Conservation (phyloP, 2,329 filamentous ascomycete species). For the Stromatinia cepivora region DNA sequence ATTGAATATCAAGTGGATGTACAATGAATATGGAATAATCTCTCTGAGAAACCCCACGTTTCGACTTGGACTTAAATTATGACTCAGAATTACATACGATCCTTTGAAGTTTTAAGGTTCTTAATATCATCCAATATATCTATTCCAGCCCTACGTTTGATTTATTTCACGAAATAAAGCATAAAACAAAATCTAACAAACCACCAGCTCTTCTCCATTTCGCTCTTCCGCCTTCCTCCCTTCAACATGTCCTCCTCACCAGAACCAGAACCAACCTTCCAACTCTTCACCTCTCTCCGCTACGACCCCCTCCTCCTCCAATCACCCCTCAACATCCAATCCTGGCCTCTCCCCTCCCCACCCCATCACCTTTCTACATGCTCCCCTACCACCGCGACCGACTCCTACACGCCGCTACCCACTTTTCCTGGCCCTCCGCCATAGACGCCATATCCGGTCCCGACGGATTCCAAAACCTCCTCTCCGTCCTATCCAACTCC, state of each 20-base stretch:
- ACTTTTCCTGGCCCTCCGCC: slow-evolving; percentile 54
- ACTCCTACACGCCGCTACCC: slow-evolving; percentile 61
- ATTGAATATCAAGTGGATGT: neutral
- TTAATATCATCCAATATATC: no score
- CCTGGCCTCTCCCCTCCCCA: slow-evolving; percentile 47
- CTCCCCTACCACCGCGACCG: slow-evolving; percentile 76
- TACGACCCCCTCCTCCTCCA: slow-evolving; percentile 61
- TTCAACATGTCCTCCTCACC: neutral
- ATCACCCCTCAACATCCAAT: slow-evolving; percentile 34
- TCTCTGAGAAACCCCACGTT: neutral
- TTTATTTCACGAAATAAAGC: neutral
- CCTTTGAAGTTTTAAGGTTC: neutral
- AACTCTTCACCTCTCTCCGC: slow-evolving; percentile 70
- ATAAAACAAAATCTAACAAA: neutral
- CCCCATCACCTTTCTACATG: slow-evolving; percentile 71
- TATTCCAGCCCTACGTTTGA: neutral
- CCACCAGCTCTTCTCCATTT: neutral
- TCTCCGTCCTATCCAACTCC: slow-evolving; percentile 42
- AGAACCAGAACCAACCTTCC: slow-evolving; percentile 45
- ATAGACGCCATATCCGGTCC: slow-evolving; percentile 46
- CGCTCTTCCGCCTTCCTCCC: no score
- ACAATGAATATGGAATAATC: no score
- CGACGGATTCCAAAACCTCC: slow-evolving; percentile 48
- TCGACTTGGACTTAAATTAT: neutral
- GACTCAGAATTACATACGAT: neutral